Conservation (phyloP, 225 moss, liverwort and hornwort species). For the Lunularia cruciata region DNA sequence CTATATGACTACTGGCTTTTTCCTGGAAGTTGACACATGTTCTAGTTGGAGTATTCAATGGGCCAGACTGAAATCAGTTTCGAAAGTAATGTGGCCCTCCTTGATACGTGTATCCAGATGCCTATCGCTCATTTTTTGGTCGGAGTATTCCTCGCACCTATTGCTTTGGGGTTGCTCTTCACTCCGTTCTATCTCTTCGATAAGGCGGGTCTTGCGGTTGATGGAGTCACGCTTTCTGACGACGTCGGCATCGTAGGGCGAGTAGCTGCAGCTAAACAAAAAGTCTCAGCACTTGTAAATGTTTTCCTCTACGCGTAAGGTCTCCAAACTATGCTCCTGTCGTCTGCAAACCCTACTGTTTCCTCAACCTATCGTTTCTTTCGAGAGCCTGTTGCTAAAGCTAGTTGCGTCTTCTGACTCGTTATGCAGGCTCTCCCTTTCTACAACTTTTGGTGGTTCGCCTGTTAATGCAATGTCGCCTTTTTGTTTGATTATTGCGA, state of each 20-base stretch:
- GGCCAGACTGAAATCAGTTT: too few relatives aligned
- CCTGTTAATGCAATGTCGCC: constrained; percentile 85
- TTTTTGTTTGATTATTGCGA: constrained; percentile 82
- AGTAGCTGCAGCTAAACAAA: constrained; percentile 62
- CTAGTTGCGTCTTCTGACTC: neutral
- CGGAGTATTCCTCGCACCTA: constrained; percentile 89
- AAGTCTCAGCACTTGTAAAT: constrained; percentile 63
- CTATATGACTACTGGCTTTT: too few relatives aligned
- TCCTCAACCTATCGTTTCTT: neutral
- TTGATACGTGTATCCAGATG: constrained; percentile 63
- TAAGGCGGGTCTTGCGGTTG: constrained; percentile 73
- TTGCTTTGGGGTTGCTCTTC: constrained; percentile 81
- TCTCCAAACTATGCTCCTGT: too few relatives aligned
- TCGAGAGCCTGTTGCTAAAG: neutral
- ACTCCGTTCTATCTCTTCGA: constrained; percentile 81
- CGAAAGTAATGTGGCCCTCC: too few relatives aligned
- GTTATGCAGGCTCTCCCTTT: constrained; percentile 76
- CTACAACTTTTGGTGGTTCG: constrained; percentile 91
- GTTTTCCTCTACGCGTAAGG: constrained; percentile 95
- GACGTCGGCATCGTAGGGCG: constrained; percentile 39
- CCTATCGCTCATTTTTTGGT: constrained; percentile 78
- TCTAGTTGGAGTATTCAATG: too few relatives aligned
- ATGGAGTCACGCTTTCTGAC: constrained; percentile 55
- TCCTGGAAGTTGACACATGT: too few relatives aligned
- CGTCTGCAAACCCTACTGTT: neutral